Evolutionary conservation across 2,329 filamentous ascomycete genomes (phyloP), one percentile per base, ranked within the genome.

Genomic region (Orbilia ellipsospora): DNA sequence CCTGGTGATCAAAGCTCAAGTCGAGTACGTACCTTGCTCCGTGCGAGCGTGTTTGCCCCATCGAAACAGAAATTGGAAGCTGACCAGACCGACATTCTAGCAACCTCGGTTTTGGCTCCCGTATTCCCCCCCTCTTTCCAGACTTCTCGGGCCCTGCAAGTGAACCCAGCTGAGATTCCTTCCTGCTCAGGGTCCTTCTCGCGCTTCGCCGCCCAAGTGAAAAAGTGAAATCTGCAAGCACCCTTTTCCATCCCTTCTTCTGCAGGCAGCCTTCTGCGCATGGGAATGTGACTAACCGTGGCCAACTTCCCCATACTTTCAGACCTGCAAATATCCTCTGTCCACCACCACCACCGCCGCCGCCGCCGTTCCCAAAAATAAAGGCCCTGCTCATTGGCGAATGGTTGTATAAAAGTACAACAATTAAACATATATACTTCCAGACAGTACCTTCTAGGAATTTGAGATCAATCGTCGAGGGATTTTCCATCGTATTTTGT

Each of bases 261-360:
- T 70, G 57, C 59, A 63, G 66, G 57, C 51, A 42, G 59, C 59
- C 66, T 57, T 54, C 52, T 48, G n/a, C 16, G 50, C 65, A 62
- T 70, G 66, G 57, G 66, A 57, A 70, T 70, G 66, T 57, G 66
- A 57, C 66, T 70, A 70, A 70, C 66, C 66, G 66, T 70, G 66
- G 60, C 66, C 66, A 63, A 63, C 57, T 57, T 70, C 66, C 57
- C 60, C 66, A 57, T 57, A 70, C 57, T 57, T 42, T 23, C 48
- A 57, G 44, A 44, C 36, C 6, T 18, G 44, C 44, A n/a, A 15
- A 5, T 48, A 18, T 60, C 64, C n/a, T 56, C 52, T 61, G 45
- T 10, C 31, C 31, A 36, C 31, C 31, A 36, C 31, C 31, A 36
- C 31, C 48, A 28, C 20, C 44, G 16, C 48, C 59, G 40, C 31